Conservation (phyloP, 208 protist genomes). For the Leishmania mexicana region DNA sequence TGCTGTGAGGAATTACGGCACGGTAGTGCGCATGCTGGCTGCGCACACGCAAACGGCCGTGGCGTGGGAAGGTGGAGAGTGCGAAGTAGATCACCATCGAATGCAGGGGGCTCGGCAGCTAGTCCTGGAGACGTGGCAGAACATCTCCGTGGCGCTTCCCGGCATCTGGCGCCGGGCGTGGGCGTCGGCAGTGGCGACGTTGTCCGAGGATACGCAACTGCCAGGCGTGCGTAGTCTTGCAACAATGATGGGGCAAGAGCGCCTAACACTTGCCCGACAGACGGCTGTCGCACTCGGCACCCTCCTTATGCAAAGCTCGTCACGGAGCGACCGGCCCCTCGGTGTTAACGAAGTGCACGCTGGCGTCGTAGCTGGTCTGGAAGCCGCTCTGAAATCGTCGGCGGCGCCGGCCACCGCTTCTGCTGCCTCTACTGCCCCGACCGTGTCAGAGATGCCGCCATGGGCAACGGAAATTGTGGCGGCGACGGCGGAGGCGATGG, state of each 20-base stretch:
- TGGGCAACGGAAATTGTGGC: neutral
- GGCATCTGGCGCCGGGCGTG: slow-evolving; percentile 13
- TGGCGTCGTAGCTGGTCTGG: neutral
- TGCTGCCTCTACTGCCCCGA: neutral
- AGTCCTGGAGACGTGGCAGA: slow-evolving; percentile 4
- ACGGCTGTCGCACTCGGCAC: neutral
- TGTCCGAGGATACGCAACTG: neutral
- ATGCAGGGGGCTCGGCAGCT: neutral
- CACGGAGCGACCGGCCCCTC: neutral
- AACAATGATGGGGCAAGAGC: neutral
- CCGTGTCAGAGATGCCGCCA: neutral
- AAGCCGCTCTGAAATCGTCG: neutral
- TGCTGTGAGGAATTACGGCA: neutral
- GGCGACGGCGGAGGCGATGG: neutral
- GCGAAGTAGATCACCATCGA: neutral
- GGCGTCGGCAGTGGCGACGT: neutral
- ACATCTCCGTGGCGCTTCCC: neutral
- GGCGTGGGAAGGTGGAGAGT: neutral
- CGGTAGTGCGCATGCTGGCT: neutral
- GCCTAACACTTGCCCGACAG: neutral
- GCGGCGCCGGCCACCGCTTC: neutral
- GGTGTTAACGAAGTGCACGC: neutral
- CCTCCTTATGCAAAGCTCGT: neutral
- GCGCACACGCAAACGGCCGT: neutral
- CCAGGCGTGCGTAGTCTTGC: neutral